A percentile compares a stretch with the other conserved stretches of the same genome.
phyloP scores from a whole-genome alignment of 257 asterid species.

The Fraxinus excelsior region DNA sequence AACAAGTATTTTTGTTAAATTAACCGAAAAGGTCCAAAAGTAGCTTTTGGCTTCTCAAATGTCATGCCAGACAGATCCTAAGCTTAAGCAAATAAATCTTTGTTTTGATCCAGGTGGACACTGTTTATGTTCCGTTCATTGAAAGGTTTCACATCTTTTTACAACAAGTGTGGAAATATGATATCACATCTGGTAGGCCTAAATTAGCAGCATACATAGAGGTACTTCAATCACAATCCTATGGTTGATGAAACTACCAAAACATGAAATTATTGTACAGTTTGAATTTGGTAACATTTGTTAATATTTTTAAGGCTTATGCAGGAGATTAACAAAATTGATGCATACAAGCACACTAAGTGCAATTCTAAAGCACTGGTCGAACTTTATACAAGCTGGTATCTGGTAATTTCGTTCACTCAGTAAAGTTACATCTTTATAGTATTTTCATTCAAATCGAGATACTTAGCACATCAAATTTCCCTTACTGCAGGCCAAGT shows the following conservation, averaged over 20 bases:
- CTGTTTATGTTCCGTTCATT: conserved; percentile 58
- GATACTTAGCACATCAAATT: not conserved
- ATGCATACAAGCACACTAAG: conserved; percentile 65
- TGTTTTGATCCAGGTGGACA: conserved; percentile 47
- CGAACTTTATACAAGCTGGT: conserved; percentile 37
- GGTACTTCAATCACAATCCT: conserved; percentile 25
- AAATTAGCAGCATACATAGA: conserved; percentile 55
- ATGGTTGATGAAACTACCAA: not conserved
- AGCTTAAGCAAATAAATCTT: not conserved
- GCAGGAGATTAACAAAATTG: conserved; percentile 60
- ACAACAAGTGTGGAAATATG: conserved; percentile 41
- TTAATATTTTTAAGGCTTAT: not conserved
- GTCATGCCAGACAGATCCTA: not conserved
- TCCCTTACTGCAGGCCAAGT: conserved; percentile 14
- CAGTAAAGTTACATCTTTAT: not conserved
- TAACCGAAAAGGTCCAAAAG: no score
- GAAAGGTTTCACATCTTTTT: conserved; percentile 61
- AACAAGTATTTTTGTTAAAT: no score
- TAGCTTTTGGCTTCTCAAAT: no score
- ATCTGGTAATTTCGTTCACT: conserved; percentile 33
- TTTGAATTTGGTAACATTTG: not conserved
- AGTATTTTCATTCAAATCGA: not conserved
- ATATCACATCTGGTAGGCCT: conserved; percentile 60
- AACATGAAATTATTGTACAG: not conserved
- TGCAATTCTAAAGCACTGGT: conserved; percentile 43